Percentiles rank a stretch among this genome's conserved stretches.
Evolutionary conservation across 495 filamentous ascomycete genomes (phyloP).

Genomic region (Polyplosphaeria fusca): DNA sequence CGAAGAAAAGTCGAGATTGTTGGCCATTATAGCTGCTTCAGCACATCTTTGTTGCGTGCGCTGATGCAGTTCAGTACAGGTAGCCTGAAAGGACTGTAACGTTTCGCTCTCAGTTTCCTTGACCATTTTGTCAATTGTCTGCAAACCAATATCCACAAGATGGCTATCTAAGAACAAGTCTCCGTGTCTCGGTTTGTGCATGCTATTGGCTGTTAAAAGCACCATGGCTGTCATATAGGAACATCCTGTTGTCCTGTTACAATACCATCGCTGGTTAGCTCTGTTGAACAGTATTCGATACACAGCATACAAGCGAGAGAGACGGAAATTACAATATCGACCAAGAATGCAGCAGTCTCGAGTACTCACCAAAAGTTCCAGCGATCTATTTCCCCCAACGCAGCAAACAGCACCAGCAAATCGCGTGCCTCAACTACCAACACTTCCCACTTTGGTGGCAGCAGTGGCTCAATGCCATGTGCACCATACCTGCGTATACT

Average conservation of each 20-base stretch:
- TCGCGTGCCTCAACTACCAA: conserved; percentile 17
- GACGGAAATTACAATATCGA: neutral
- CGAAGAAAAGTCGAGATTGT: conserved; percentile 7
- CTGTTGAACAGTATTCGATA: neutral
- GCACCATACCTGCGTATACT: conserved; percentile 17
- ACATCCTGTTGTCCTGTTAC: conserved; percentile 14
- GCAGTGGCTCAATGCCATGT: conserved; percentile 12
- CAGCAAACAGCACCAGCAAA: conserved; percentile 8
- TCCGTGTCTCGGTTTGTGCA: conserved; percentile 18
- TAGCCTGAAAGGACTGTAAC: conserved; percentile 2
- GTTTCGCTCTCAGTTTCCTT: conserved; percentile 11
- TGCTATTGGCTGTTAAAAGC: conserved; percentile 19
- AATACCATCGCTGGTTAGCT: conserved; percentile 3
- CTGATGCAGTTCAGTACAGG: conserved; percentile 10
- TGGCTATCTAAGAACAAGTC: conserved; percentile 10
- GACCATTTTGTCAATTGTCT: conserved; percentile 13
- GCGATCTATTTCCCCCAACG: neutral
- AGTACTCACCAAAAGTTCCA: conserved; percentile 20
- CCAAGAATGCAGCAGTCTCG: neutral
- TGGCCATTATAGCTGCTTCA: conserved; percentile 11
- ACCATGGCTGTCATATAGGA: conserved; percentile 20
- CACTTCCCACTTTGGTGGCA: conserved; percentile 13
- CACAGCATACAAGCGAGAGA: conserved; percentile 5
- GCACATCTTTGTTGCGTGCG: conserved; percentile 4
- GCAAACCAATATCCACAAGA: conserved; percentile 16